phyloP scores from a whole-genome alignment of 2,329 filamentous ascomycete genomes.

The Pseudogymnoascus destructans region DNA sequence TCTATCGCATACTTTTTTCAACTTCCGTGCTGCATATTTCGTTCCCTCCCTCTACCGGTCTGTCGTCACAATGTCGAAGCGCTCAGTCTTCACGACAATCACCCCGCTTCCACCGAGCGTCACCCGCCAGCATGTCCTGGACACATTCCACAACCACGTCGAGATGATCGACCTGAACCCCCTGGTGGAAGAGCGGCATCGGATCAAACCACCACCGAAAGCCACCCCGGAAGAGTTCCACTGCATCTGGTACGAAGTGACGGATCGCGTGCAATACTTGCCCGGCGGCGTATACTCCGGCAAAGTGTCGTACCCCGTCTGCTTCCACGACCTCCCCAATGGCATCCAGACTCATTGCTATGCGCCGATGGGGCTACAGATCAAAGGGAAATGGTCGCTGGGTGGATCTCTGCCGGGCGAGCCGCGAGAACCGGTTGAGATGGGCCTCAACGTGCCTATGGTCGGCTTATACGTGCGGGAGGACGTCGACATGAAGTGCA shows the following conservation, averaged over 20 bases:
- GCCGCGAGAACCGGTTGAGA: slow-evolving; percentile 48
- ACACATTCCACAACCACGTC: slow-evolving; percentile 63
- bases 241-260: slow-evolving; percentile 66
- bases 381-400: slow-evolving; percentile 66
- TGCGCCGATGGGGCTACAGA: slow-evolving; percentile 68
- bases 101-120: slow-evolving; percentile 62
- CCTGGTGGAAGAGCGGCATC: slow-evolving; percentile 58
- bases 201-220: slow-evolving; percentile 52
- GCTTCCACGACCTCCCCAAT: slow-evolving; percentile 60
- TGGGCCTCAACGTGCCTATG: slow-evolving; percentile 51
- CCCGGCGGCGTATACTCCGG: slow-evolving; percentile 50
- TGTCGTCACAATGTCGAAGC: slow-evolving; percentile 47
- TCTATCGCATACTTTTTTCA: background rate
- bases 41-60: background rate
- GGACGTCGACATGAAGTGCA: slow-evolving; percentile 73
- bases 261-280: slow-evolving; percentile 63
- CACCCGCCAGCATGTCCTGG: slow-evolving; percentile 55
- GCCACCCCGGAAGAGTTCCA: slow-evolving; percentile 57
- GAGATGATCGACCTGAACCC: slow-evolving; percentile 86
- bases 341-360: slow-evolving; percentile 76
- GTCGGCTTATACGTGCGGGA: slow-evolving; percentile 70
- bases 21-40: background rate
- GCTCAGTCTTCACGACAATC: slow-evolving; percentile 61
- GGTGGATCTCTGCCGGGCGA: slow-evolving; percentile 61
- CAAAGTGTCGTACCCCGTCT: slow-evolving; percentile 64